Base-by-base conservation (phyloP, 192 early-diverging fungal species). In the Linnemannia hyalina region DNA sequence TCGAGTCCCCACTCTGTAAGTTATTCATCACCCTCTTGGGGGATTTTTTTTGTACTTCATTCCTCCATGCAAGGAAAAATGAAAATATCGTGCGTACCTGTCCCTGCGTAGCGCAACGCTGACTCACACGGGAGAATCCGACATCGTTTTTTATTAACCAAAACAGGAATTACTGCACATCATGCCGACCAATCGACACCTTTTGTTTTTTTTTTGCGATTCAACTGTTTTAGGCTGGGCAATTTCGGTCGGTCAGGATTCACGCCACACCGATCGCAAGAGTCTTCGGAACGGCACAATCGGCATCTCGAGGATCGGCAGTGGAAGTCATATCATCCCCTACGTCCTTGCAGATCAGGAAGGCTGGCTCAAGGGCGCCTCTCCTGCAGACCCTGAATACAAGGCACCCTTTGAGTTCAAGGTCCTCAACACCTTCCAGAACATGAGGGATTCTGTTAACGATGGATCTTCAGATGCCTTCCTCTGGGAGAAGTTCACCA, bases 401-500 rank as follows among this genome's bases (percentile, higher is more conserved):
- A 80, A 87, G 52, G 68, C 70, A 35, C 86, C 93, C 57, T 95
- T 96, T 42, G 75, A 90, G 41, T 97, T 97, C 76, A 88, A 90
- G 1, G 92, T 95, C 6, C 85, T 95, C n/a, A 92, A 96, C 74
- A 93, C 97, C 76, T 92, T 98, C 54, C 77, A 92, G 23, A 91
- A 92, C 1, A 92, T 98, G 88, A 89, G 94, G 16, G 81, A 91
- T 20, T 96, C 95, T 23, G 93, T 96, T 68, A 90, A 92, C 52
- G 82, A 88, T 9, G 92, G 92, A 32, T 75, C 81, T 9, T 88
- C 88, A 9, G 97, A 97, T 88, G 95, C 93, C 10, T 98, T 98
- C 74, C 88, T 98, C 79, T 98, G 97, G 97, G 97, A 98, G 78
- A 91, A 93, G 0, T 94, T 97, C 44, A 98, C 97, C n/a, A 98